Evolutionary conservation across 2,329 filamentous ascomycete species (phyloP).

Genomic region (Graphilbum fragrans): DNA sequence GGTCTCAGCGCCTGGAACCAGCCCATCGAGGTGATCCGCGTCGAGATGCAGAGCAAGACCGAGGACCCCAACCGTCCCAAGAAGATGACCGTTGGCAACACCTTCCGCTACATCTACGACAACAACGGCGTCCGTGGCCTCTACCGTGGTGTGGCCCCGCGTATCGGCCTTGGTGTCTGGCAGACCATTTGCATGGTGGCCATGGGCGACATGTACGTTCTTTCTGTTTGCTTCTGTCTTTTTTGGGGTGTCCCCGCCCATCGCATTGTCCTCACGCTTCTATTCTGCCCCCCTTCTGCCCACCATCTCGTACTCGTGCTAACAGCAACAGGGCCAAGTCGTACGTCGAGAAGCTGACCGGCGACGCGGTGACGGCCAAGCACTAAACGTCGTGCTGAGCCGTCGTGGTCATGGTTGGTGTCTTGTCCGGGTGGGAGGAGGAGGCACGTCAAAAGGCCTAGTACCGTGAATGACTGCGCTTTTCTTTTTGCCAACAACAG

Average conservation of each 20-base stretch:
- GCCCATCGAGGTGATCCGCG: conserved; percentile 97
- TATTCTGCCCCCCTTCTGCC: background rate
- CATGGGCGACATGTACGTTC: conserved; percentile 84
- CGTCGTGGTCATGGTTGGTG: background rate
- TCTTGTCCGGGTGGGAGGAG: background rate
- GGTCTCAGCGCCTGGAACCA: conserved; percentile 98
- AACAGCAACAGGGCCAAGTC: conserved; percentile 44
- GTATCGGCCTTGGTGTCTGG: conserved; percentile 93
- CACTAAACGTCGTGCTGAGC: conserved; percentile 37
- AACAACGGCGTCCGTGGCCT: conserved; percentile 82
- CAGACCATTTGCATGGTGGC: conserved; percentile 99
- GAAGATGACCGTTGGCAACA: conserved; percentile 95
- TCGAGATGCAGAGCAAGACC: conserved; percentile 99
- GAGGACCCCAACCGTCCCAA: conserved; percentile 95
- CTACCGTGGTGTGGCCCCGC: conserved; percentile 88
- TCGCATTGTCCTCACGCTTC: background rate
- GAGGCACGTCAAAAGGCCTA: too few species aligned
- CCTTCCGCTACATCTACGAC: conserved; percentile 75
- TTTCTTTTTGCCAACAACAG: too few species aligned
- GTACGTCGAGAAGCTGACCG: conserved; percentile 55
- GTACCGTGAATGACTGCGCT: too few species aligned
- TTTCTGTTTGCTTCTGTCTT: conserved; percentile 7
- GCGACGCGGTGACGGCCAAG: conserved; percentile 53
- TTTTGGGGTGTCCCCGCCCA: background rate
- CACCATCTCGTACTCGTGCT: conserved; percentile 10